Conservation (phyloP, 768 basidiomycete species). For the Omphalotus guepiniiformis region DNA sequence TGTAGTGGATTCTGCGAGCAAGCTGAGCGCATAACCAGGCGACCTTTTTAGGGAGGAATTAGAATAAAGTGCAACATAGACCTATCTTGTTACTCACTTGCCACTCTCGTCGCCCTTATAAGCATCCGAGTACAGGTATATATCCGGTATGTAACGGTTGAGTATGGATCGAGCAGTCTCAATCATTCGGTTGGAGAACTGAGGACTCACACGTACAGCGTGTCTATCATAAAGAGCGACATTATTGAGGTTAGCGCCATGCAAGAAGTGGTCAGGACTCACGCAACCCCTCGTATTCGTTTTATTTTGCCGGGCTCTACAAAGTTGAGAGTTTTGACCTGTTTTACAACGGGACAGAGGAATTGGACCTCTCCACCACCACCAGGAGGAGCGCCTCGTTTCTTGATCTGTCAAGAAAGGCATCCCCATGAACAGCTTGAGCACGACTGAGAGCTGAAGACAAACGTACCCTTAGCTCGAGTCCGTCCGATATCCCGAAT, state of each 20-base stretch:
- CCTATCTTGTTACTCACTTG: slow-evolving; percentile 57
- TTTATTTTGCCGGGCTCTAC: slow-evolving; percentile 88
- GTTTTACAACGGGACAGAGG: slow-evolving; percentile 87
- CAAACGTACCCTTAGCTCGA: slow-evolving; percentile 74
- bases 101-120: slow-evolving; percentile 98
- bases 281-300: slow-evolving; percentile 95
- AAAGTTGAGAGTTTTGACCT: slow-evolving; percentile 90
- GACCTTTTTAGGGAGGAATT: slow-evolving; percentile 69
- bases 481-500: slow-evolving; percentile 85
- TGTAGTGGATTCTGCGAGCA: slow-evolving; percentile 91
- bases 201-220: slow-evolving; percentile 93
- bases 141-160: slow-evolving; percentile 96
- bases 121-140: slow-evolving; percentile 97
- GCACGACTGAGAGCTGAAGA: neutral
- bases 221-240: slow-evolving; percentile 47
- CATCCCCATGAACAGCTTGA: neutral
- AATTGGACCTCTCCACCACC: slow-evolving; percentile 96
- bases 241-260: neutral
- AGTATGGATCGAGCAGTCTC: slow-evolving; percentile 89
- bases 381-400: slow-evolving; percentile 83
- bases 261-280: slow-evolving; percentile 23
- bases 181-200: slow-evolving; percentile 97
- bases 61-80: neutral
- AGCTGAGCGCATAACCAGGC: slow-evolving; percentile 89
- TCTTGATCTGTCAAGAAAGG: slow-evolving; percentile 67